Base-by-base conservation (phyloP, 768 basidiomycete genomes). In the Macrolepiota albuminosa region DNA sequence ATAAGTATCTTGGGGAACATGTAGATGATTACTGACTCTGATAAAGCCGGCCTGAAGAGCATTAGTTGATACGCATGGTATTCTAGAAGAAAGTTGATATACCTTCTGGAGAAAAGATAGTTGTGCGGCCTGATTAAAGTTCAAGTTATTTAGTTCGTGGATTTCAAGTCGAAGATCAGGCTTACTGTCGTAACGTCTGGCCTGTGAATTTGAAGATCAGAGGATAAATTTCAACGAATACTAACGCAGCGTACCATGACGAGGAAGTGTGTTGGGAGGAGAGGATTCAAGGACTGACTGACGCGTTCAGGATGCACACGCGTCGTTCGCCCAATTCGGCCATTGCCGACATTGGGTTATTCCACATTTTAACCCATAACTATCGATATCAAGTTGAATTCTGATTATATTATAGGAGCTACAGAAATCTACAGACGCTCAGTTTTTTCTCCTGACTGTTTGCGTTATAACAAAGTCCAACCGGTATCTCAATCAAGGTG, bases 81-180 rank as follows among this genome's bases (percentile, higher is more conserved):
- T 39, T 33, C 62, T 3, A 37, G 53, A 36, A 54, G 33, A 58
- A 31, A 51, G 54, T 55, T 33, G 31, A 70, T 78, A 61, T 71
- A 89, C 96, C 96, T 77, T 99, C 96, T 37, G 96, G 96, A 56
- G 95, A 98, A 85, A 98, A 98, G 78, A 97, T 98, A 62, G 96
- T 98, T 66, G 95, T 99, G 67, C 94, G 88, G 76, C 88, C 88
- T 92, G 75, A 68, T 71, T 54, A 60, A 47, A 69, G 68, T 69
- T 59, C 56, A 61, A 55, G 69, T 40, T 58, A 63, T 65, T 39
- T 60, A 60, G 59, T 24, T 49, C 58, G 62, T 51, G n/a, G 53
- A 54, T 56, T 55, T 21, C 33, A 36, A 57, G 54, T 53, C 39
- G 33, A 6, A 26, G 40, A 51, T 55, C 61, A 31, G 31, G 79